Evolutionary conservation across 768 basidiomycete species (phyloP), one percentile per base, ranked within the genome.

Genomic region (Auriscalpium orientale): DNA sequence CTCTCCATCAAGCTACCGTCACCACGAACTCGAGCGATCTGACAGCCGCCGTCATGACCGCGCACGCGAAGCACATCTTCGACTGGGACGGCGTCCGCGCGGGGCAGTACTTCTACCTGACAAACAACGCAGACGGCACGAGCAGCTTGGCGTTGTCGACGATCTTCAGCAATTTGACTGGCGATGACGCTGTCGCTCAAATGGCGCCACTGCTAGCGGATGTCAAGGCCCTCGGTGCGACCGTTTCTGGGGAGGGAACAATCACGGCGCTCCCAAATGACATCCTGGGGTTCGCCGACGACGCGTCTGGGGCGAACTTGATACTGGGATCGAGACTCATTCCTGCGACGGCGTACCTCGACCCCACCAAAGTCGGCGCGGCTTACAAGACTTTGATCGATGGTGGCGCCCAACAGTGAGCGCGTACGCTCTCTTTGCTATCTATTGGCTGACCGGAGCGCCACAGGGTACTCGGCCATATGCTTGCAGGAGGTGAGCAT

Each of bases 31-130:
- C 55, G 34, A 58, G 61, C 52, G 53, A 55, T 16, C 56, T 58
- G 37, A 64, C 66, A 40, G 65, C 61, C 8, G 61, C 60, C 44
- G 53, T 74, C 43, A 63, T 64, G 28, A 58, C 59, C 8, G 51
- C 67, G 15, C 71, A 73, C 44, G 67, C 72, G 5, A 55, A 61
- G 18, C 74, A 74, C 51, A 71, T 74, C 37, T 71, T 68, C 55
- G 70, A 70, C 53, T 65, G 66, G 63, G 72, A 74, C 57, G 38
- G 62, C 5, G 54, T 68, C 8, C 61, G 58, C 21, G 65, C 66
- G 2, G 46, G 8, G 33, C 53, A 60, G 8, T 18, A 53, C 53
- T 37, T 13, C 21, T 51, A 58, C 21, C 38, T 60, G 53, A 45
- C 37, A 51, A 18, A 37, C n/a, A 8, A 50, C 53, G 20, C 21